Conservation (phyloP, 129 eudicot species). For the sunflower (Helianthus annuus) region HanXRQr2.0-SUNRISE NC_035434.2:13098217-13098716, state of each 20-base stretch:
- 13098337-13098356: slow-evolving; percentile 60
- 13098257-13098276: slow-evolving; percentile 24
- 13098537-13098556: slow-evolving; percentile 53
- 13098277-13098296: slow-evolving; percentile 46
- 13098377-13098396: slow-evolving; percentile 74
- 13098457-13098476: slow-evolving; percentile 2
- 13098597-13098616: slow-evolving; percentile 73
- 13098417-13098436: background rate
- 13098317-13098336: slow-evolving; percentile 60
- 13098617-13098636: slow-evolving; percentile 82
- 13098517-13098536: slow-evolving; percentile 49
- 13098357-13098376: slow-evolving; percentile 46
- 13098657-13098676: slow-evolving; percentile 64
- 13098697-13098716: slow-evolving; percentile 1
- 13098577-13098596: slow-evolving; percentile 52
- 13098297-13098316: slow-evolving; percentile 49
- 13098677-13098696: slow-evolving; percentile 59
- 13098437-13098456: slow-evolving; percentile 26
- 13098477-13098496: slow-evolving; percentile 24
- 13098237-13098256: slow-evolving; percentile 31
- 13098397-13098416: slow-evolving; percentile 21
- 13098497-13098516: slow-evolving; percentile 44
- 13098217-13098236: slow-evolving; percentile 38
- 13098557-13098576: slow-evolving; percentile 37
- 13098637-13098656: slow-evolving; percentile 79